These are phyloP conservation scores for Xylariaceae sp. DNA, from an alignment of 2,329 filamentous ascomycete species.

Conservation along the genomic window DNA sequence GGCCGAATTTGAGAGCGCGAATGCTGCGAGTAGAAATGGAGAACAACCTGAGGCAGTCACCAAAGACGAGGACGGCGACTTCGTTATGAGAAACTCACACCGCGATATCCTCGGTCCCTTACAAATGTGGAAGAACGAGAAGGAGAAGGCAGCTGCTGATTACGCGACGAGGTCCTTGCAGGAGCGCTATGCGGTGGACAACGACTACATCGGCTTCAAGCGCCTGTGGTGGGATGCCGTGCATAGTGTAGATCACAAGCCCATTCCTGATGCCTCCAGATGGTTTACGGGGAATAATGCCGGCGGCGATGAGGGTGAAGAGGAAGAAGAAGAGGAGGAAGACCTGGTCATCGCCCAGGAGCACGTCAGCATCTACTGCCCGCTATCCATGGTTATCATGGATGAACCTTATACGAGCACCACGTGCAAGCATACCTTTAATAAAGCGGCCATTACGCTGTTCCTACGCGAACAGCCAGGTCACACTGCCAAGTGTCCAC, in stretches of 20 bases:
- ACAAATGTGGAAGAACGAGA: constrained; percentile 36
- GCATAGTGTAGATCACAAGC: constrained; percentile 46
- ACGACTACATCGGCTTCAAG: constrained; percentile 58
- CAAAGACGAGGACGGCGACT: constrained; percentile 27
- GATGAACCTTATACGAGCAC: constrained; percentile 61
- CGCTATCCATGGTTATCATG: constrained; percentile 62
- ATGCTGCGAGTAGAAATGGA: constrained; percentile 15
- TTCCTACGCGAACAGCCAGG: constrained; percentile 40
- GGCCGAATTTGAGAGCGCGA: constrained; percentile 24
- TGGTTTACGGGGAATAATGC: constrained; percentile 50
- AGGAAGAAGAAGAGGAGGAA: constrained; percentile 54
- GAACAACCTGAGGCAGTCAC: constrained; percentile 25
- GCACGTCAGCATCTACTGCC: constrained; percentile 63
- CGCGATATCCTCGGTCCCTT: constrained; percentile 32
- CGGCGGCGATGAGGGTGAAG: constrained; percentile 26
- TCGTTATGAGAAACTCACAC: constrained; percentile 27
- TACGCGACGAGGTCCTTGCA: constrained; percentile 42
- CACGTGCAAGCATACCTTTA: constrained; percentile 69
- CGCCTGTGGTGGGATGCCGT: constrained; percentile 53
- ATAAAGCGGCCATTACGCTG: constrained; percentile 59
- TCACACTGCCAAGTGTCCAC: constrained; percentile 54
- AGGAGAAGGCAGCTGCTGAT: constrained; percentile 37
- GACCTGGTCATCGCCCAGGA: constrained; percentile 65
- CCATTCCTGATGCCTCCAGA: constrained; percentile 48
- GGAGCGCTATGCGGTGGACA: constrained; percentile 52